A percentile compares a stretch with the other conserved stretches of the same genome.
Evolutionary conservation across 2,329 filamentous ascomycete genomes (phyloP).

Genomic region (Pezicula neosporulosa): DNA sequence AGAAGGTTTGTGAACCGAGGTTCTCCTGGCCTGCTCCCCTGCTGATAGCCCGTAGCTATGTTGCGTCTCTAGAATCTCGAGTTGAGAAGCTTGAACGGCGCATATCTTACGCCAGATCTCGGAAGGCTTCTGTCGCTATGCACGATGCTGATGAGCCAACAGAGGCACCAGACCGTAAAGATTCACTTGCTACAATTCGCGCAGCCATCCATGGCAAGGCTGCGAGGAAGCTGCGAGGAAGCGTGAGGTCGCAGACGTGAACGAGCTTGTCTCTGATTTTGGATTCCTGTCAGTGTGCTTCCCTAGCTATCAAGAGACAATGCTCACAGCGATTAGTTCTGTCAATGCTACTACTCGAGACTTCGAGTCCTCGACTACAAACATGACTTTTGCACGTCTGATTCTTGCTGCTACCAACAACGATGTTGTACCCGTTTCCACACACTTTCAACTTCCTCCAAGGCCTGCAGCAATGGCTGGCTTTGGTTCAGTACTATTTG

Average conservation of each 20-base stretch:
- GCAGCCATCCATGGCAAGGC: slow-evolving; percentile 63
- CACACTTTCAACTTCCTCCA: slow-evolving; percentile 63
- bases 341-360: slow-evolving; percentile 94
- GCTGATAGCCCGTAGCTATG: slow-evolving; percentile 58
- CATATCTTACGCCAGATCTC: slow-evolving; percentile 65
- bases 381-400: slow-evolving; percentile 89
- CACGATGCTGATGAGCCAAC: slow-evolving; percentile 53
- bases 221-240: slow-evolving; percentile 57
- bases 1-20: slow-evolving; percentile 57
- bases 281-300: slow-evolving; percentile 68
- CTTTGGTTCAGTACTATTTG: slow-evolving; percentile 83
- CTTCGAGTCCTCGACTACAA: slow-evolving; percentile 82
- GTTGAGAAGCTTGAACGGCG: slow-evolving; percentile 84
- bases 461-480: slow-evolving; percentile 62
- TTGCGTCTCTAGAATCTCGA: slow-evolving; percentile 87
- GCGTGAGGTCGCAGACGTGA: slow-evolving; percentile 80
- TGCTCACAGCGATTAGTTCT: slow-evolving; percentile 50
- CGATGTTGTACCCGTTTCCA: slow-evolving; percentile 62
- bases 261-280: slow-evolving; percentile 90
- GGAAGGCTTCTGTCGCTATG: slow-evolving; percentile 67
- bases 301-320: background rate
- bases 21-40: background rate
- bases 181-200: slow-evolving; percentile 58
- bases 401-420: slow-evolving; percentile 80
- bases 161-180: slow-evolving; percentile 52